Evolutionary conservation across 2,329 filamentous ascomycete genomes (phyloP), one percentile per base, ranked within the genome.

Genomic region (Aschersonia sp.): DNA sequence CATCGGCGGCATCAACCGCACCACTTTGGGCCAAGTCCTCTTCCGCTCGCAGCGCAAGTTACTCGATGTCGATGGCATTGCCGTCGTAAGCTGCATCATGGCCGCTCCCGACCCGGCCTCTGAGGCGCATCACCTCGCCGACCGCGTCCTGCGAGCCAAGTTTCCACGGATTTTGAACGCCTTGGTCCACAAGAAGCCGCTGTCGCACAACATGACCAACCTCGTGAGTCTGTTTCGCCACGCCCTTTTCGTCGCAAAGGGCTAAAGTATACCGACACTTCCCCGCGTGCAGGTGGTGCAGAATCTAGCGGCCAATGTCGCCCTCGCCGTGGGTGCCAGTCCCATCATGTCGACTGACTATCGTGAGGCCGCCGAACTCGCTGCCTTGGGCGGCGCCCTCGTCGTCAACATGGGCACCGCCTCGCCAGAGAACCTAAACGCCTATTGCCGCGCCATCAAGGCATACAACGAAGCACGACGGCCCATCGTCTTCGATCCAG

Each of bases 131-230:
- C 61, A 75, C 12, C 73, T 97, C 9, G 62, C 68, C 9, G 48
- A 49, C 30, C 53, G 57, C 38, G 59, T 67, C 10, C 58, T 69
- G 1, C 70, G 82, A 9, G 72, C 89, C 50, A 67, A 64, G 48
- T 56, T 64, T 7, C 64, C 65, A 2, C 58, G 58, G 41, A 65
- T 85, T 20, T 70, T 94, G 43, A 70, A 68, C 50, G 70, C 72
- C 5, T 75, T 95, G 45, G 77, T 77, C 4, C 62, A 70, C 2
- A 71, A 66, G 43, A 82, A 77, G 49, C 89, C 89, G 0, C 73
- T 97, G 29, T 85, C 84, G 46, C 91, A 97, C 67, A 96, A 95
- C 66, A 97, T 97, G 87, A 97, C 92, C 47, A 97, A 97, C 62
- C 74, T 89, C 47, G 91, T 71, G 53, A 46, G 60, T 4, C 4